Evolutionary conservation across 176 grass and related monocot species (phyloP).

Genomic region (Eragrostis curvula): DNA sequence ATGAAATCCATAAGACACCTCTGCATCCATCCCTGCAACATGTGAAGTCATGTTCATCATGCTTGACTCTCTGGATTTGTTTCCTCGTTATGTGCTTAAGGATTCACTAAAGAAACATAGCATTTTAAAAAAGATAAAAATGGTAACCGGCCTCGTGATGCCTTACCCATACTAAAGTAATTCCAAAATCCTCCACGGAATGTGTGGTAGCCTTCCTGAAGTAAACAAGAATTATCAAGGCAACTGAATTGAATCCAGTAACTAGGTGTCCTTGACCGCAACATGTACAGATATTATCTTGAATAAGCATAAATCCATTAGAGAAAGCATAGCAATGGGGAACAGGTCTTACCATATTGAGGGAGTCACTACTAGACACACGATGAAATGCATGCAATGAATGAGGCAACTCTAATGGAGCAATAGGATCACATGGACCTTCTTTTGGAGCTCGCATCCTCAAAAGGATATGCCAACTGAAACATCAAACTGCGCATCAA

Average conservation of each 20-base stretch:
- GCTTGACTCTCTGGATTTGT: neutral
- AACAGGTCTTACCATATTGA: slow-evolving; percentile 71
- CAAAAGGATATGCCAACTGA: slow-evolving; percentile 95
- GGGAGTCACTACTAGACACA: slow-evolving; percentile 70
- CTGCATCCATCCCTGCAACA: slow-evolving; percentile 87
- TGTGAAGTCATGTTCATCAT: slow-evolving; percentile 34
- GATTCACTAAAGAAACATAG: slow-evolving; percentile 25
- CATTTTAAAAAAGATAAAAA: slow-evolving; percentile 3
- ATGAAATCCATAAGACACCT: slow-evolving; percentile 97
- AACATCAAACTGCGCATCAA: slow-evolving; percentile 32
- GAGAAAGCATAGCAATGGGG: slow-evolving; percentile 27
- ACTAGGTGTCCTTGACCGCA: neutral
- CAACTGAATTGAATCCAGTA: slow-evolving; percentile 22
- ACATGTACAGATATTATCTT: slow-evolving; percentile 11
- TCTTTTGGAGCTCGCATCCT: slow-evolving; percentile 80
- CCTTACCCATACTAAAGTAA: slow-evolving; percentile 95
- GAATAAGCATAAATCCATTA: slow-evolving; percentile 21
- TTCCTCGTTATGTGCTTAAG: slow-evolving; percentile 5
- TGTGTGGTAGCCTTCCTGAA: slow-evolving; percentile 87
- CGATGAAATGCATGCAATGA: slow-evolving; percentile 88
- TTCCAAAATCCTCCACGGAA: slow-evolving; percentile 95
- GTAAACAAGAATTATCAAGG: slow-evolving; percentile 38
- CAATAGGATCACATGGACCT: slow-evolving; percentile 82
- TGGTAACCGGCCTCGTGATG: slow-evolving; percentile 2
- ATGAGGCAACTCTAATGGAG: slow-evolving; percentile 90